Conservation (phyloP, 2,329 filamentous ascomycete genomes). For the Penicillium thymicola region DNA sequence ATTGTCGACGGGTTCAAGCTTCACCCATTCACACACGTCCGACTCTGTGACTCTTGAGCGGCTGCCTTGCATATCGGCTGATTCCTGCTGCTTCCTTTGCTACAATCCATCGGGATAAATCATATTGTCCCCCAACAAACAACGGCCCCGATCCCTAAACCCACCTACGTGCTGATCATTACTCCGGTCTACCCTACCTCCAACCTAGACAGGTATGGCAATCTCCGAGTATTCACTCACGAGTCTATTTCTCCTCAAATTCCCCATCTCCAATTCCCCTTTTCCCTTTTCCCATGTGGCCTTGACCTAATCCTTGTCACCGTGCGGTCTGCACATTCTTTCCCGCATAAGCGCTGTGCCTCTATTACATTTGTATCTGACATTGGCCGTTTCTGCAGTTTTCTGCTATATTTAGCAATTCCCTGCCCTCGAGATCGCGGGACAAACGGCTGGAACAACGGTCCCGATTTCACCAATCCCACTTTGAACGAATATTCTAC, state of each 20-base stretch:
- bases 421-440: slow-evolving; percentile 22
- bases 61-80: slow-evolving; percentile 1
- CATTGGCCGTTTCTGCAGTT: slow-evolving; percentile 24
- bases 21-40: slow-evolving; percentile 16
- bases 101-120: not conserved
- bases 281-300: not conserved
- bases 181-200: slow-evolving; percentile 13
- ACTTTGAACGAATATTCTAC: not conserved
- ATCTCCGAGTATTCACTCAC: slow-evolving; percentile 11
- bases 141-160: not conserved
- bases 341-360: slow-evolving; percentile 19
- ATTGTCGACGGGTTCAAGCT: slow-evolving; percentile 13
- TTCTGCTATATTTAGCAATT: slow-evolving; percentile 39
- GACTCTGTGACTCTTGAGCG: slow-evolving; percentile 7
- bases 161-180: slow-evolving; percentile 22
- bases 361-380: slow-evolving; percentile 26
- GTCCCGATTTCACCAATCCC: slow-evolving; percentile 10
- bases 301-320: not conserved
- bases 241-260: slow-evolving; percentile 7
- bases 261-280: not conserved
- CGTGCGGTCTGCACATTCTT: slow-evolving; percentile 2
- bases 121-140: not conserved
- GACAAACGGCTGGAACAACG: slow-evolving; percentile 23
- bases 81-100: slow-evolving; percentile 7
- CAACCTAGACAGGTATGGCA: slow-evolving; percentile 19